Base-by-base conservation (phyloP, 208 protist genomes). In the Trypanosomatidae sp. region DNA sequence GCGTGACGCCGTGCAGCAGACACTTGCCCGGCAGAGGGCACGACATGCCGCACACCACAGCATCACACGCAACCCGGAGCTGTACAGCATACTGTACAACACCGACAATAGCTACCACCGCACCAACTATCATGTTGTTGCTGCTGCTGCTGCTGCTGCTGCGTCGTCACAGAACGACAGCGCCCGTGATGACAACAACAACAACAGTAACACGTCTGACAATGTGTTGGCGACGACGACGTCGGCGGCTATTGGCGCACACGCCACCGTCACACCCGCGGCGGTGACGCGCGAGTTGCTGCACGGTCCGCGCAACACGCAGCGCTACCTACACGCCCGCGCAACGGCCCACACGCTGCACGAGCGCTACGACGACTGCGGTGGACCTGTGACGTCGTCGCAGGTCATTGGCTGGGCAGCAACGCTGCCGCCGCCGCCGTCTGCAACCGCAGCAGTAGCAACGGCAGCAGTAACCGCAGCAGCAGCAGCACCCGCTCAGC, bases 381-480 rank as follows among this genome's bases (percentile, higher is more conserved):
- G n/a, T 15, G 67, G 61, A 1, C 70, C 76, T 2, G 42, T 57
- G 24, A 86, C 76, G 16, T 23, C 67, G 4, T 39, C 64, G n/a
- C 70, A 80, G 54, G 54, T 47, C 1, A 48, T 86, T 8, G 76
- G 76, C 2, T 86, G 76, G 71, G 23, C 39, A 1, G 49, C 59
- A 2, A 32, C 27, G 7, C 19, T 33, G 48, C 45, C 24, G 41
- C 55, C 47, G 22, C n/a, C n/a, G n/a, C n/a, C n/a, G n/a, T n/a
- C n/a, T n/a, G n/a, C n/a, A n/a, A n/a, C n/a, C n/a, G n/a, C n/a
- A n/a, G n/a, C n/a, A n/a, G n/a, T n/a, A n/a, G n/a, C n/a, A n/a
- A n/a, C n/a, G n/a, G n/a, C n/a, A n/a, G n/a, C n/a, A n/a, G n/a
- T n/a, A n/a, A n/a, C n/a, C n/a, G n/a, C n/a, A n/a, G n/a, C n/a